A percentile compares a stretch with the other conserved stretches of the same genome.
Evolutionary conservation across 306 rosid genomes (phyloP).

Genomic region (Oxytropis ochrocephala): DNA sequence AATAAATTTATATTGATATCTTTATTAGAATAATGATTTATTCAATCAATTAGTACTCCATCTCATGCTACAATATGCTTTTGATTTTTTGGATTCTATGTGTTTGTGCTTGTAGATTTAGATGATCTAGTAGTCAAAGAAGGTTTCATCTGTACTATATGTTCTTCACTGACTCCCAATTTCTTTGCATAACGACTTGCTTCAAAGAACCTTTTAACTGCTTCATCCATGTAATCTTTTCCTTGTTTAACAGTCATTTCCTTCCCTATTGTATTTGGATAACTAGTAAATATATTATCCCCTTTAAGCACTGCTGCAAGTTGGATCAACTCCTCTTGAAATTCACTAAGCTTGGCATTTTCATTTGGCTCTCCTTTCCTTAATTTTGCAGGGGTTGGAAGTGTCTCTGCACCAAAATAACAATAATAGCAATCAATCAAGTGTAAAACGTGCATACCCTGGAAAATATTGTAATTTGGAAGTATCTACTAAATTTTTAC

Average conservation of each 20-base stretch:
- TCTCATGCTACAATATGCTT: not conserved
- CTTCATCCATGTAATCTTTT: conserved; percentile 59
- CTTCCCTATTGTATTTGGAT: conserved; percentile 49
- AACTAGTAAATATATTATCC: conserved; percentile 59
- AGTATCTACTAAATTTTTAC: no score
- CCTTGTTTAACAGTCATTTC: conserved; percentile 72
- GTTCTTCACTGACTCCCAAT: conserved; percentile 75
- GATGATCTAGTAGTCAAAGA: conserved; percentile 69
- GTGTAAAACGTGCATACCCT: not conserved
- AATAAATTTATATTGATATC: no score
- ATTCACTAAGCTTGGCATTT: conserved; percentile 51
- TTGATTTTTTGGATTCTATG: not conserved
- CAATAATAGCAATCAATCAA: not conserved
- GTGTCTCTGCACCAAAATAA: conserved; percentile 37
- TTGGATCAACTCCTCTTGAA: conserved; percentile 77
- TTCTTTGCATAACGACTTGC: conserved; percentile 62
- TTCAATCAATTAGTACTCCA: not conserved
- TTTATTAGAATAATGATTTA: not conserved
- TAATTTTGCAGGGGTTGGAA: conserved; percentile 52
- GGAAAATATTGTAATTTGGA: no score
- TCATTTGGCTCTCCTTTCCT: conserved; percentile 52
- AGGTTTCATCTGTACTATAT: conserved; percentile 82
- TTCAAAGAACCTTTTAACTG: conserved; percentile 60
- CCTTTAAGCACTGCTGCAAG: conserved; percentile 80
- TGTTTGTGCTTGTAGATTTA: conserved; percentile 23